Evolutionary conservation across 225 moss, liverwort and hornwort species (phyloP), one percentile per base, ranked within the genome.

Genomic region (Asterella californica): DNA sequence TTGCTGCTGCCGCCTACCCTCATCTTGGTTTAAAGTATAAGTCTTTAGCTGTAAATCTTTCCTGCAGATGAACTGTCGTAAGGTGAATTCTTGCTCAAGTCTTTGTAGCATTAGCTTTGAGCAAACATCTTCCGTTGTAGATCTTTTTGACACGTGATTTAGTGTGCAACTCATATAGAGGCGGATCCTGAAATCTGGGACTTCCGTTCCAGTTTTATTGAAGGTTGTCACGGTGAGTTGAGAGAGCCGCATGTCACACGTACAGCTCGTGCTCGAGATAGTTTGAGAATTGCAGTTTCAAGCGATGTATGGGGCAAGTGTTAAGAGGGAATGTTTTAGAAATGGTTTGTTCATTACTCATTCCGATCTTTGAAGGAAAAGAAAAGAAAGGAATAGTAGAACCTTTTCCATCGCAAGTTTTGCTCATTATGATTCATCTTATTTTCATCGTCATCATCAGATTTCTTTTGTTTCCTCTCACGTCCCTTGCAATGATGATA

Each of bases 1-100:
- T 76, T 47, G 47, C 53, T 48, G 45, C 46, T 47, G 48, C 11
- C 53, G 29, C 62, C 34, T 46, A n/a, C 62, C 64, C 27, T 29
- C 5, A 45, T 77, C 47, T 29, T 76, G 21, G 75, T 75, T 76
- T 17, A n/a, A 59, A 38, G 22, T 27, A 48, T 19, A 38, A 48
- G 22, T 60, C n/a, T 10, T 46, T 77, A 77, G 27, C 63, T 64
- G 77, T 77, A 77, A 64, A 77, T 62, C 64, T 59, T 59, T 55
- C 25, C 59, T 76, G 24, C 64, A 77, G 45, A 48, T 55, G 30
- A 57, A 34, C 75, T 77, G 64, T 48, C 27, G 63, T 63, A 64
- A 46, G 64, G 29, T 37, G 46, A 77, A 18, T 21, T 64, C 12
- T 62, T 11, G 38, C 24, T 22, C 63, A 45, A 63, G 29, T 77